Percentiles rank a stretch among this genome's conserved stretches.
Conservation (phyloP, 768 basidiomycete genomes). For the Leccinellum rugosiceps region DNA sequence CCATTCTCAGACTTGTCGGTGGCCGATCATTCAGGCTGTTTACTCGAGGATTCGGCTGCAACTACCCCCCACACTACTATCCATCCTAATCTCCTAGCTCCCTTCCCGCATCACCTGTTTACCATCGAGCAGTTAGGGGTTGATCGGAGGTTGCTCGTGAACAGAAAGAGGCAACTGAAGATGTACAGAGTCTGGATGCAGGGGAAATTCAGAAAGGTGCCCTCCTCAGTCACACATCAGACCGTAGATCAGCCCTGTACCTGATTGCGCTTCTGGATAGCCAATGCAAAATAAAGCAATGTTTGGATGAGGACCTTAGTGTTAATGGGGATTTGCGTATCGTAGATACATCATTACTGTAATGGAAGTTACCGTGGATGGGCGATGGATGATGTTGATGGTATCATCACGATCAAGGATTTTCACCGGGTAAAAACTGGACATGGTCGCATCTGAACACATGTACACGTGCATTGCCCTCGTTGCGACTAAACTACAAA, state of each 20-base stretch:
- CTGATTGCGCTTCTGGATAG: background rate
- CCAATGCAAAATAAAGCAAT: background rate
- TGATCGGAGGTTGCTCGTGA: conserved; percentile 87
- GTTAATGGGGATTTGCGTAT: background rate
- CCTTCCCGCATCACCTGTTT: conserved; percentile 61
- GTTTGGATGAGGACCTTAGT: too few species aligned
- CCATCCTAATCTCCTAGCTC: conserved; percentile 31
- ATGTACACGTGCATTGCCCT: background rate
- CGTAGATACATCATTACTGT: background rate
- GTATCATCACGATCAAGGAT: background rate
- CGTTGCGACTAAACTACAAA: conserved; percentile 41
- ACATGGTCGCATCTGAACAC: background rate
- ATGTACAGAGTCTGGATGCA: conserved; percentile 99
- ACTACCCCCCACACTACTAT: conserved; percentile 22
- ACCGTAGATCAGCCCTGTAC: background rate
- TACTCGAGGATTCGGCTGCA: background rate
- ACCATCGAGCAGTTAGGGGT: conserved; percentile 81
- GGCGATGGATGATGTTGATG: too few species aligned
- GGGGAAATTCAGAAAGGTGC: conserved; percentile 64
- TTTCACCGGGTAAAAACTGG: background rate
- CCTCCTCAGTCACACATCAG: background rate
- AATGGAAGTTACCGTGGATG: background rate
- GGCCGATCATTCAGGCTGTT: background rate
- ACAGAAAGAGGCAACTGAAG: conserved; percentile 89
- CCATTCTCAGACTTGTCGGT: background rate